Evolutionary conservation across 352 stramenopile genomes (phyloP).

Genomic region (Globisporangium mamillatum): DNA sequence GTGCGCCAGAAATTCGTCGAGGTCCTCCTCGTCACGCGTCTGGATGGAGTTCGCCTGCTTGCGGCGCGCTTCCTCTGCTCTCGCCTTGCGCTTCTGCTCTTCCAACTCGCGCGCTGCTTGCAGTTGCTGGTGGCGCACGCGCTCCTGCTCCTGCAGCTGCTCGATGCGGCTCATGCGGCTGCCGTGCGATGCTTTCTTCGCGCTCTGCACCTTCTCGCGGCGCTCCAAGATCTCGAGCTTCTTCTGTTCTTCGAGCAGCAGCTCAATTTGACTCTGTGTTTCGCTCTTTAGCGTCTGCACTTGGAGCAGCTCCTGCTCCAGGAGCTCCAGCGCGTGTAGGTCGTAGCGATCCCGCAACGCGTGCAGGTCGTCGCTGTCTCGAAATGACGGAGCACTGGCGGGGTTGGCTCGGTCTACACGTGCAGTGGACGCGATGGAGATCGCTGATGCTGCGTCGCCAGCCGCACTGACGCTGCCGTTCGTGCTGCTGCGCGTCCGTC

Average conservation of each 20-base stretch:
- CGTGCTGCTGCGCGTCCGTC: neutral
- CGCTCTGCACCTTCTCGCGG: slow-evolving; percentile 26
- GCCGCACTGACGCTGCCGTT: neutral
- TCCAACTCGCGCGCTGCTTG: slow-evolving; percentile 18
- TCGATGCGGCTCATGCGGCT: slow-evolving; percentile 54
- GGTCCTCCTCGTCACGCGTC: slow-evolving; percentile 37
- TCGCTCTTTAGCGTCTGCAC: slow-evolving; percentile 46
- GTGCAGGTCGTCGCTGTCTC: slow-evolving; percentile 6
- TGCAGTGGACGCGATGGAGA: slow-evolving; percentile 4
- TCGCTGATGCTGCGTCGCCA: neutral
- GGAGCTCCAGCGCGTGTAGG: slow-evolving; percentile 27
- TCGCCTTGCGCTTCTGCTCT: slow-evolving; percentile 26
- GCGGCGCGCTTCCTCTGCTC: slow-evolving; percentile 28
- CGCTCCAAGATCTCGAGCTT: slow-evolving; percentile 40
- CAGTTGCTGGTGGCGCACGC: slow-evolving; percentile 23
- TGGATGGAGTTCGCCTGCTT: slow-evolving; percentile 44
- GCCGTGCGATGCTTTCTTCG: slow-evolving; percentile 19
- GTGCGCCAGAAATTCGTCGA: slow-evolving; percentile 58
- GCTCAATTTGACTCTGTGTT: slow-evolving; percentile 32
- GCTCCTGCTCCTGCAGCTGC: slow-evolving; percentile 59
- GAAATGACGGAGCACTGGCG: neutral
- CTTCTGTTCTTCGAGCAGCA: slow-evolving; percentile 41
- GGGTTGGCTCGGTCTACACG: neutral
- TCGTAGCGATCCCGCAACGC: slow-evolving; percentile 34
- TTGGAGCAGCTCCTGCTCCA: slow-evolving; percentile 45